Conservation (phyloP, 768 basidiomycete species). For the Vararia minispora region DNA sequence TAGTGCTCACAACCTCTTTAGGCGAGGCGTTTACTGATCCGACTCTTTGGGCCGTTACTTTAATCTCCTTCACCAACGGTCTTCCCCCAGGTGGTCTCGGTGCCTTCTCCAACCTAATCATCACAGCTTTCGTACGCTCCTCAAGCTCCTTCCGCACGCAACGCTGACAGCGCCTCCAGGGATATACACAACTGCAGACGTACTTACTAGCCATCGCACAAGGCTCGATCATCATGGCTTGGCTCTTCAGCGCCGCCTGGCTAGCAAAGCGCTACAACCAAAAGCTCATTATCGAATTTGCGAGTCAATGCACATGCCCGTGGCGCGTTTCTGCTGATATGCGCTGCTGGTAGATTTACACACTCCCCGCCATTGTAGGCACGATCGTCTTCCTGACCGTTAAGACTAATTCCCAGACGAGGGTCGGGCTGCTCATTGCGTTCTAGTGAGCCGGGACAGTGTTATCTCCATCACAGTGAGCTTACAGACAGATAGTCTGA, state of each 20-base stretch:
- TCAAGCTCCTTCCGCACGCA: not conserved
- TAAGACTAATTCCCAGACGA: slow-evolving; percentile 26
- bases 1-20: slow-evolving; percentile 10
- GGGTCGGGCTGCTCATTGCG: slow-evolving; percentile 35
- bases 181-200: slow-evolving; percentile 37
- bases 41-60: slow-evolving; percentile 32
- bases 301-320: slow-evolving; percentile 16
- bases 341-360: slow-evolving; percentile 24
- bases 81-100: slow-evolving; percentile 37
- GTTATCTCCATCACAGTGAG: slow-evolving; percentile 4
- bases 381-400: slow-evolving; percentile 39
- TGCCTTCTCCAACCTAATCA: slow-evolving; percentile 42
- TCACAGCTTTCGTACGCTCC: slow-evolving; percentile 30
- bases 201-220: slow-evolving; percentile 23
- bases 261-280: slow-evolving; percentile 32
- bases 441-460: slow-evolving; percentile 30
- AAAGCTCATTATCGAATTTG: slow-evolving; percentile 34
- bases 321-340: too few species aligned
- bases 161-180: slow-evolving; percentile 18
- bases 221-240: slow-evolving; percentile 29
- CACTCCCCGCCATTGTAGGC: slow-evolving; percentile 36
- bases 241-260: slow-evolving; percentile 32
- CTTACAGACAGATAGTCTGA: slow-evolving; percentile 22
- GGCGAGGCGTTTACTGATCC: slow-evolving; percentile 35
- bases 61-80: slow-evolving; percentile 38